A percentile compares a stretch with the other conserved stretches of the same genome.
Conservation (phyloP, 768 basidiomycete genomes). For the Rhizopogon vesiculosus region DNA sequence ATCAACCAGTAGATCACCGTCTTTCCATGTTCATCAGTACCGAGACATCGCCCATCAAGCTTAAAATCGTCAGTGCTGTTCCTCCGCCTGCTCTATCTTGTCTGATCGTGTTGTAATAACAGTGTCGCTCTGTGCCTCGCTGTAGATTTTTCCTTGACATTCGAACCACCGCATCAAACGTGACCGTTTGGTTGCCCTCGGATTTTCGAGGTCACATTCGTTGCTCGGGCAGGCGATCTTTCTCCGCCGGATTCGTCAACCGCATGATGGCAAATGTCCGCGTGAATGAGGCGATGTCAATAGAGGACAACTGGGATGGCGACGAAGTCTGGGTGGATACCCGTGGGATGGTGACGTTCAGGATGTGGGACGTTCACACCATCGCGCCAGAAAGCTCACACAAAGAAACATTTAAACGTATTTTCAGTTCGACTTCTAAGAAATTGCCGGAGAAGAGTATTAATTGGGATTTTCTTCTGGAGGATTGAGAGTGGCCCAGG, state of each 20-base stretch:
- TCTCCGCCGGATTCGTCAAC: constrained; percentile 73
- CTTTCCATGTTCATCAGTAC: constrained; percentile 64
- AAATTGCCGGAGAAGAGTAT: constrained; percentile 50
- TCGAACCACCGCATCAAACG: constrained; percentile 57
- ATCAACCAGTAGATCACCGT: constrained; percentile 68
- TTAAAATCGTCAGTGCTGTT: constrained; percentile 61
- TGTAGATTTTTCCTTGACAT: constrained; percentile 63
- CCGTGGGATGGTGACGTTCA: constrained; percentile 57
- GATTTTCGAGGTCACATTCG: constrained; percentile 72
- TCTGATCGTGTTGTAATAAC: constrained; percentile 5
- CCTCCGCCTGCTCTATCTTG: constrained; percentile 4
- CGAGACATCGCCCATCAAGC: constrained; percentile 50
- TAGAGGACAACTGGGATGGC: constrained; percentile 30
- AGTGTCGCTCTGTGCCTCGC: constrained; percentile 56
- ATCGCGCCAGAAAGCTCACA: constrained; percentile 57
- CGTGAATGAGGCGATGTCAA: constrained; percentile 35
- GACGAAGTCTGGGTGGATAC: constrained; percentile 65
- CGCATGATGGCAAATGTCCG: constrained; percentile 53
- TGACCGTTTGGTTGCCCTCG: constrained; percentile 75
- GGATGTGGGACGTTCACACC: constrained; percentile 76
- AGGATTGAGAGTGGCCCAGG: constrained; percentile 39
- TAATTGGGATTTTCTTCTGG: constrained; percentile 78
- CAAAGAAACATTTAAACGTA: constrained; percentile 59
- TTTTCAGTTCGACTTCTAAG: constrained; percentile 51
- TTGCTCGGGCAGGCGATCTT: constrained; percentile 44